Evolutionary conservation across 2,329 filamentous ascomycete genomes (phyloP).

Genomic region (Lasiodiplodia citricola): DNA sequence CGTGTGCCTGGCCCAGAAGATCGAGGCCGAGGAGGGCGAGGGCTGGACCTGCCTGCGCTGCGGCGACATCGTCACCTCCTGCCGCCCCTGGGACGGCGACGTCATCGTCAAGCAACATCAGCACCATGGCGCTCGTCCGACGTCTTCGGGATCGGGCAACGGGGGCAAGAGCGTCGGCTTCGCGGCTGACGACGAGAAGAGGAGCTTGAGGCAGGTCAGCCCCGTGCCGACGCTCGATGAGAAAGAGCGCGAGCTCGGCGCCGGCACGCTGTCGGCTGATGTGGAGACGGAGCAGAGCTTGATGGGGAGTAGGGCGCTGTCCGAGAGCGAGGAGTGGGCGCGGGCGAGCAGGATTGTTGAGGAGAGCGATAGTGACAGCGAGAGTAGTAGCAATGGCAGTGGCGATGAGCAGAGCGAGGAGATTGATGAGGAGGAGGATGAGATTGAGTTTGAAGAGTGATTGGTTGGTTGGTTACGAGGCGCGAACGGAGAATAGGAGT

Average conservation of each 20-base stretch:
- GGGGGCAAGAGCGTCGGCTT: conserved; percentile 37
- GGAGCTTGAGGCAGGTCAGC: conserved; percentile 37
- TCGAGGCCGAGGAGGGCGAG: conserved; percentile 92
- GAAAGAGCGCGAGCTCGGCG: conserved; percentile 26
- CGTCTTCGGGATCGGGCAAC: background rate
- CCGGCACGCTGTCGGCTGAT: conserved; percentile 12
- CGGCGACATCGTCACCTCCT: conserved; percentile 81
- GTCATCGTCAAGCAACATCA: conserved; percentile 59
- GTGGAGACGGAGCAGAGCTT: conserved; percentile 6
- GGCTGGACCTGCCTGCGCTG: conserved; percentile 92
- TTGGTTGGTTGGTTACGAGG: background rate
- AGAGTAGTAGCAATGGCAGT: background rate
- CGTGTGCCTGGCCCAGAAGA: conserved; percentile 85
- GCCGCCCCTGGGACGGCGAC: conserved; percentile 90
- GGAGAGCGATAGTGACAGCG: conserved; percentile 34
- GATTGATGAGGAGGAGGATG: conserved; percentile 42
- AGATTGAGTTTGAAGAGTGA: conserved; percentile 22
- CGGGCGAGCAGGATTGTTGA: conserved; percentile 38
- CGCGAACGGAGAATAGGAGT: too few relatives aligned
- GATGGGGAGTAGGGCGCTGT: conserved; percentile 30
- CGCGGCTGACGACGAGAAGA: conserved; percentile 32
- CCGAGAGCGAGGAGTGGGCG: conserved; percentile 45
- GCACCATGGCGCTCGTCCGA: conserved; percentile 30
- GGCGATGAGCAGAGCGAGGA: conserved; percentile 37
- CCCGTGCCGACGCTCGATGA: conserved; percentile 39